Evolutionary conservation across 2,329 filamentous ascomycete genomes (phyloP).

Genomic region (Lachnellula willkommii): DNA sequence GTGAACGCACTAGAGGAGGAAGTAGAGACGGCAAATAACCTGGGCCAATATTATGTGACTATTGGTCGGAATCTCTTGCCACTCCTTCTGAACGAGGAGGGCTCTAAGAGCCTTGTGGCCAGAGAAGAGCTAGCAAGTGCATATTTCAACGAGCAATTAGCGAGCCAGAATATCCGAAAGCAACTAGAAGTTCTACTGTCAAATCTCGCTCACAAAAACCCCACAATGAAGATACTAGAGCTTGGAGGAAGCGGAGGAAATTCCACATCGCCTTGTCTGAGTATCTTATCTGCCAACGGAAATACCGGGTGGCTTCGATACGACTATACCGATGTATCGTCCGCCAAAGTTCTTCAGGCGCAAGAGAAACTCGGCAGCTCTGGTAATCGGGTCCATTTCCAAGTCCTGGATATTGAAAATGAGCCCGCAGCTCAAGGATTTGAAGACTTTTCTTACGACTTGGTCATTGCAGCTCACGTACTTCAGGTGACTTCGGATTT

Average conservation of each 20-base stretch:
- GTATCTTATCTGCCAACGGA: not conserved
- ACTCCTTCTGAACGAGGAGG: too few relatives aligned
- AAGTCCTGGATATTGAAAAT: not conserved
- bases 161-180: too few relatives aligned
- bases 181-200: too few relatives aligned
- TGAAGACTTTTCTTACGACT: not conserved
- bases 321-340: not conserved
- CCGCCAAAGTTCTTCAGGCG: not conserved
- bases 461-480: not conserved
- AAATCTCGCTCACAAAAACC: slow-evolving; percentile 13
- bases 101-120: too few relatives aligned
- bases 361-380: not conserved
- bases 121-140: too few relatives aligned
- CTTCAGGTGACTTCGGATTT: too few relatives aligned
- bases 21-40: too few relatives aligned
- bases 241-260: slow-evolving; percentile 16
- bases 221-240: slow-evolving; percentile 18
- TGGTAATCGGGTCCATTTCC: not conserved
- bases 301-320: not conserved
- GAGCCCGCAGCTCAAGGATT: not conserved
- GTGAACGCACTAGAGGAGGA: too few relatives aligned
- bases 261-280: not conserved
- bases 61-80: too few relatives aligned
- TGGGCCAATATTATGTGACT: too few relatives aligned
- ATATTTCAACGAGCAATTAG: too few relatives aligned